phyloP scores from a whole-genome alignment of 495 filamentous ascomycete genomes.

The Bacidia gigantensis region DNA sequence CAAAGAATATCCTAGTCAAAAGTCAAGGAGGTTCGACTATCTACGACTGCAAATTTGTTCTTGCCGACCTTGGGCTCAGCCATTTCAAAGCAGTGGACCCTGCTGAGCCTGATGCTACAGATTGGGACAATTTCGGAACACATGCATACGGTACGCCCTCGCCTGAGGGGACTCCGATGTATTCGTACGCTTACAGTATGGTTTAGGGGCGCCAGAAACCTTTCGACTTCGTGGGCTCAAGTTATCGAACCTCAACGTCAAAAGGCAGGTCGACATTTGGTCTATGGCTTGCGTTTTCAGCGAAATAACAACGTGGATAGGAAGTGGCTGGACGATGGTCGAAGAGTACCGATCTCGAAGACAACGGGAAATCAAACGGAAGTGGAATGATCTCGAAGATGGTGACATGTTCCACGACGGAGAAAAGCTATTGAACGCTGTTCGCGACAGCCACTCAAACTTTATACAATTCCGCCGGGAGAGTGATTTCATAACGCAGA shows the following conservation, averaged over 20 bases:
- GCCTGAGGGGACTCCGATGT: slow-evolving; percentile 13
- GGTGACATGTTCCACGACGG: slow-evolving; percentile 33
- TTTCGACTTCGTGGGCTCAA: slow-evolving; percentile 19
- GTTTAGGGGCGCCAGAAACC: slow-evolving; percentile 25
- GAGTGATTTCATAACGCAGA: background rate
- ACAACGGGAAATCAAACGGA: slow-evolving; percentile 14
- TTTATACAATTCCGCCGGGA: background rate
- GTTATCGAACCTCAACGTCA: slow-evolving; percentile 7
- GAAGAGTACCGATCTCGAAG: slow-evolving; percentile 23
- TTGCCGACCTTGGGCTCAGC: slow-evolving; percentile 28
- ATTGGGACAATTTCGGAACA: slow-evolving; percentile 20
- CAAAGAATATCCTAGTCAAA: slow-evolving; percentile 29
- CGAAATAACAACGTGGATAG: slow-evolving; percentile 29
- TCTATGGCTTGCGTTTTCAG: slow-evolving; percentile 32
- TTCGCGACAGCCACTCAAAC: slow-evolving; percentile 20
- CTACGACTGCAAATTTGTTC: slow-evolving; percentile 26
- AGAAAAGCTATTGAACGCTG: slow-evolving; percentile 19
- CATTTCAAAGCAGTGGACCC: slow-evolving; percentile 17
- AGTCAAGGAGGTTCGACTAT: slow-evolving; percentile 13
- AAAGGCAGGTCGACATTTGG: slow-evolving; percentile 28
- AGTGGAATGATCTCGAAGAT: slow-evolving; percentile 16
- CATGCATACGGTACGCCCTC: slow-evolving; percentile 21
- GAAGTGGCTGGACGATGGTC: slow-evolving; percentile 21
- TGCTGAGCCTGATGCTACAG: slow-evolving; percentile 14
- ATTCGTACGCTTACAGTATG: no score